These are phyloP conservation scores for Thinopyrum elongatum DNA, from an alignment of 176 grass and related monocot species.

Conservation along the genomic window DNA sequence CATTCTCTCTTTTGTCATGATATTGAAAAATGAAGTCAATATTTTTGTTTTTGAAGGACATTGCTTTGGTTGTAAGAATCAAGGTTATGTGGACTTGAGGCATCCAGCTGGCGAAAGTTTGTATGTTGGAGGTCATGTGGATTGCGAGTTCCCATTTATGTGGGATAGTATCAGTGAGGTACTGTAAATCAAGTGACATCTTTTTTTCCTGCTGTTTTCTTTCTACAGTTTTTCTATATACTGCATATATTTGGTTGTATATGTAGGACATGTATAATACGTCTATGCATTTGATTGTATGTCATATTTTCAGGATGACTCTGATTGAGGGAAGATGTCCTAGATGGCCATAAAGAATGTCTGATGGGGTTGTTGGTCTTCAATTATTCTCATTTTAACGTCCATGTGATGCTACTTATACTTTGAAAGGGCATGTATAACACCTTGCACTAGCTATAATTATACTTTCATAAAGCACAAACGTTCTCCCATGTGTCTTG, in stretches of 20 bases:
- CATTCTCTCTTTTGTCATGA: not conserved
- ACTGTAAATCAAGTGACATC: not conserved
- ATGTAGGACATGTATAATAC: too few relatives aligned
- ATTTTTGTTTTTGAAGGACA: not conserved
- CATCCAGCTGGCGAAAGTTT: not conserved
- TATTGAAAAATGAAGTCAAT: not conserved
- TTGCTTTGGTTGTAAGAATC: conserved; percentile 15
- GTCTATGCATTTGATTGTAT: not conserved
- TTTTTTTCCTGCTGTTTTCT: not conserved
- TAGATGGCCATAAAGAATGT: not conserved
- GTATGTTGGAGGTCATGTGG: not conserved
- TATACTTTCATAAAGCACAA: too few relatives aligned
- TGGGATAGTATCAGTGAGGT: not conserved
- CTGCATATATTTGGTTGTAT: too few relatives aligned
- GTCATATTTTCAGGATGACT: not conserved
- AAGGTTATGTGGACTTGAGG: not conserved
- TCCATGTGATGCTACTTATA: not conserved
- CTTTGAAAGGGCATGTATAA: not conserved
- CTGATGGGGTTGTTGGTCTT: not conserved
- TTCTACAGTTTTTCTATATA: not conserved
- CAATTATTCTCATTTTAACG: not conserved
- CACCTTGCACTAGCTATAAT: not conserved
- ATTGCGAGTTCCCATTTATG: conserved; percentile 3
- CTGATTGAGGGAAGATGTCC: not conserved
- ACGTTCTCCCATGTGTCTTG: too few relatives aligned